Evolutionary conservation across 176 grass and related monocot species (phyloP).

Genomic region (Triticum aestivum): DNA sequence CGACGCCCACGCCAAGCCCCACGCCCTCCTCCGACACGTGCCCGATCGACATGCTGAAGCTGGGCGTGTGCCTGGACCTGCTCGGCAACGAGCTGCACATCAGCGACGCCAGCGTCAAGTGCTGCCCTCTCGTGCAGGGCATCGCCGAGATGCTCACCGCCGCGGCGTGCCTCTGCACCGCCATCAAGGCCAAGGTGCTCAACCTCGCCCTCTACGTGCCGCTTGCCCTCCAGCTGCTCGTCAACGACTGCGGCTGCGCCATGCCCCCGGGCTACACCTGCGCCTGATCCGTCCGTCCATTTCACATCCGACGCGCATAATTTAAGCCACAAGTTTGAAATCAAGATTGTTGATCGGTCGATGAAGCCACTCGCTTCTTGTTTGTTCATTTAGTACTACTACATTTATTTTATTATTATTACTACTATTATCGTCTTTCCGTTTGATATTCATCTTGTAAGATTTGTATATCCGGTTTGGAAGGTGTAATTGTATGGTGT

Average conservation of each 20-base stretch:
- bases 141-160: constrained; percentile 33
- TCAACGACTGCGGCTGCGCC: constrained; percentile 58
- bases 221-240: constrained; percentile 49
- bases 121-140: constrained; percentile 53
- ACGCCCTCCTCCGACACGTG: constrained; percentile 41
- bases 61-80: constrained; percentile 52
- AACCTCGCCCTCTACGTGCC: constrained; percentile 49
- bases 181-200: constrained; percentile 67
- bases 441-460: constrained; percentile 34
- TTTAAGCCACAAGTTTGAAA: background rate
- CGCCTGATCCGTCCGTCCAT: constrained; percentile 9
- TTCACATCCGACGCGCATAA: background rate
- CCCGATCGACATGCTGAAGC: constrained; percentile 63
- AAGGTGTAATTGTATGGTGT: constrained; percentile 15
- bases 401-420: background rate
- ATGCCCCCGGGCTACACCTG: constrained; percentile 68
- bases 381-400: constrained; percentile 24
- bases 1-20: constrained; percentile 18
- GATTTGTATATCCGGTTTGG: constrained; percentile 35
- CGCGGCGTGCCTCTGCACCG: constrained; percentile 66
- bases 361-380: constrained; percentile 37
- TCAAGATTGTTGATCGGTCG: background rate
- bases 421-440: background rate
- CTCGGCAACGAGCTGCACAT: constrained; percentile 54
- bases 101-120: constrained; percentile 51